These are phyloP conservation scores for Ramaria sp. DNA, from an alignment of 768 basidiomycete species.

Conservation along the genomic window DNA sequence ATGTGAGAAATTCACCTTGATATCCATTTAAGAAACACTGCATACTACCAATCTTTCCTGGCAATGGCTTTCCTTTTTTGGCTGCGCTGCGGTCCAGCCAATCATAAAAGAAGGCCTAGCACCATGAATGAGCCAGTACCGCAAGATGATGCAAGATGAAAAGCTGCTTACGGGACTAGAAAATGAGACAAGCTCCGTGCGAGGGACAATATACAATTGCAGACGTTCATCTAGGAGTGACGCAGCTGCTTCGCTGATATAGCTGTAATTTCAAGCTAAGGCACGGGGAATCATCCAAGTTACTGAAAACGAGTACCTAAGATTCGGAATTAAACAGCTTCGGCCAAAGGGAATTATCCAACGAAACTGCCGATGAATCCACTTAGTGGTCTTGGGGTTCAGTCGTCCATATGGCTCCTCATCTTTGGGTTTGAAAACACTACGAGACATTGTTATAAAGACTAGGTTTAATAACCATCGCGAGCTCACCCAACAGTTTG, in stretches of 20 bases:
- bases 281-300: background rate
- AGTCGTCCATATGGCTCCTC: conserved; percentile 83
- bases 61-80: conserved; percentile 75
- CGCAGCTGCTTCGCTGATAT: conserved; percentile 84
- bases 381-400: conserved; percentile 90
- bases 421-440: conserved; percentile 88
- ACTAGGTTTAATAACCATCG: background rate
- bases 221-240: conserved; percentile 72
- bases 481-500: conserved; percentile 71
- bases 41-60: conserved; percentile 86
- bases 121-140: background rate
- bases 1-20: conserved; percentile 35
- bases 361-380: conserved; percentile 79
- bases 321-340: conserved; percentile 80
- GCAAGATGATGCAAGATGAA: conserved; percentile 5
- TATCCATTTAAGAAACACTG: conserved; percentile 83
- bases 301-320: conserved; percentile 41
- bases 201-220: conserved; percentile 71
- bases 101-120: conserved; percentile 83
- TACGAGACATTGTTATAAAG: conserved; percentile 18
- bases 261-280: conserved; percentile 31
- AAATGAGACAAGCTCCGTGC: conserved; percentile 72
- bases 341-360: conserved; percentile 90
- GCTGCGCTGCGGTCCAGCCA: conserved; percentile 77
- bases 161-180: conserved; percentile 46